Conservation (phyloP, 2,329 filamentous ascomycete genomes). For the Trichophyton verrucosum region DNA sequence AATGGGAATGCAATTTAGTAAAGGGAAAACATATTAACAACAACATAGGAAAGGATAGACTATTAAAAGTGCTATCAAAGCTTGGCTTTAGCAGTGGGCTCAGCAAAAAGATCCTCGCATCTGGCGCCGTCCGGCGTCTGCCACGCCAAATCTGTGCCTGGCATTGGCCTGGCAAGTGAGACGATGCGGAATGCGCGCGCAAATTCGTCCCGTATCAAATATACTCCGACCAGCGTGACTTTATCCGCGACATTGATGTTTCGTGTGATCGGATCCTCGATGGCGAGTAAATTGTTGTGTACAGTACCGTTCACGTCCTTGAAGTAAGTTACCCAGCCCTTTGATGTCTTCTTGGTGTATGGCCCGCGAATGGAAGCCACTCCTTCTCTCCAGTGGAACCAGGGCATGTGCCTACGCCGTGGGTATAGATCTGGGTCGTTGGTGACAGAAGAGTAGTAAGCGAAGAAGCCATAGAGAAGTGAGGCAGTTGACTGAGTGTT, state of each 20-base stretch:
- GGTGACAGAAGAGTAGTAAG: constrained; percentile 59
- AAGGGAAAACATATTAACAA: neutral
- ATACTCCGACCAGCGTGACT: constrained; percentile 70
- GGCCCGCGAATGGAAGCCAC: constrained; percentile 66
- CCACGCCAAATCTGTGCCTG: constrained; percentile 17
- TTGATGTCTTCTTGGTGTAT: constrained; percentile 64
- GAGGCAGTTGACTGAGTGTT: constrained; percentile 60
- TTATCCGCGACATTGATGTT: constrained; percentile 82
- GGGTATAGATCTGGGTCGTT: neutral
- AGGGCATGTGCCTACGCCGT: constrained; percentile 17
- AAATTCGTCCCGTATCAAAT: constrained; percentile 73
- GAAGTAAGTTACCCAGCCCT: constrained; percentile 77
- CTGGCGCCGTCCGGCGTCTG: constrained; percentile 12
- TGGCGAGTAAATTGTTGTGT: constrained; percentile 72
- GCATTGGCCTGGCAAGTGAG: constrained; percentile 34
- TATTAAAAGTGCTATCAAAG: neutral
- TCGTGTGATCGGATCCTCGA: constrained; percentile 82
- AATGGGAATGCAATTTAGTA: neutral
- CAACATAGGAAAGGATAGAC: neutral
- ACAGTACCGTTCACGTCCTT: constrained; percentile 58
- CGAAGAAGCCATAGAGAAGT: constrained; percentile 72
- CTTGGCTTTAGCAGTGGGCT: neutral
- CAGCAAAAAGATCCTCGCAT: constrained; percentile 20
- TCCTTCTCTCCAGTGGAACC: constrained; percentile 68
- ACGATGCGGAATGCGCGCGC: constrained; percentile 66